Conservation (phyloP, 2,329 filamentous ascomycete species). For the Aspergillus neotritici region DNA sequence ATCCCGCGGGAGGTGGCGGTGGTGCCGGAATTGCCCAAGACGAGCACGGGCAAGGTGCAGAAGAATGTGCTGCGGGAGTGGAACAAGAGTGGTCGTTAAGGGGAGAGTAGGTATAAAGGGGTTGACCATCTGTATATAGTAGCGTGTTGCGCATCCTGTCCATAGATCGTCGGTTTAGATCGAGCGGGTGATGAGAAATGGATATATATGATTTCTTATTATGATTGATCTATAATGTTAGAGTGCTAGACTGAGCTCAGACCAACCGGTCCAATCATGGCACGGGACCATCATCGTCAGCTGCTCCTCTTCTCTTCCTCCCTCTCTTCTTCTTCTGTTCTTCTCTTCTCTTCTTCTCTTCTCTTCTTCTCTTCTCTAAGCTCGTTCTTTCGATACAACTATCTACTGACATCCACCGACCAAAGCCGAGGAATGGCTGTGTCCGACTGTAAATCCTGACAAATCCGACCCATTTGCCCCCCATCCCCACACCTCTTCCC, state of each 20-base stretch:
- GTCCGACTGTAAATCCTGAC: neutral
- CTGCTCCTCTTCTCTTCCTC: neutral
- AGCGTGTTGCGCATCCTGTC: neutral
- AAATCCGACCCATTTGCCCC: neutral
- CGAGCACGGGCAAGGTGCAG: slow-evolving; percentile 90
- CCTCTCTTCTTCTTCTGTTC: neutral
- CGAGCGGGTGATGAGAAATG: no score
- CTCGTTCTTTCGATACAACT: neutral
- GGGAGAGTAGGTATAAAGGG: slow-evolving; percentile 29
- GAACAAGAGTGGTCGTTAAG: slow-evolving; percentile 52
- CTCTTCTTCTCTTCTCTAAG: neutral
- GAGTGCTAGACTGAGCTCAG: neutral
- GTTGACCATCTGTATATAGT: neutral
- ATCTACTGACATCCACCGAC: no score
- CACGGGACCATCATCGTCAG: neutral
- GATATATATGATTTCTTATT: no score
- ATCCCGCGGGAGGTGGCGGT: slow-evolving; percentile 67
- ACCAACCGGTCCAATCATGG: slow-evolving; percentile 4
- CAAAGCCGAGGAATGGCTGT: no score
- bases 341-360: neutral
- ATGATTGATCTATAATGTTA: no score
- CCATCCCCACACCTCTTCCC: no score
- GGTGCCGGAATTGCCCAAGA: slow-evolving; percentile 87
- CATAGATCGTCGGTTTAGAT: no score
- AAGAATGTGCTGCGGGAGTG: slow-evolving; percentile 90